A percentile compares a stretch with the other conserved stretches of the same genome.
Evolutionary conservation across 345 rosid species (phyloP).

Genomic region (Acer campestre): DNA sequence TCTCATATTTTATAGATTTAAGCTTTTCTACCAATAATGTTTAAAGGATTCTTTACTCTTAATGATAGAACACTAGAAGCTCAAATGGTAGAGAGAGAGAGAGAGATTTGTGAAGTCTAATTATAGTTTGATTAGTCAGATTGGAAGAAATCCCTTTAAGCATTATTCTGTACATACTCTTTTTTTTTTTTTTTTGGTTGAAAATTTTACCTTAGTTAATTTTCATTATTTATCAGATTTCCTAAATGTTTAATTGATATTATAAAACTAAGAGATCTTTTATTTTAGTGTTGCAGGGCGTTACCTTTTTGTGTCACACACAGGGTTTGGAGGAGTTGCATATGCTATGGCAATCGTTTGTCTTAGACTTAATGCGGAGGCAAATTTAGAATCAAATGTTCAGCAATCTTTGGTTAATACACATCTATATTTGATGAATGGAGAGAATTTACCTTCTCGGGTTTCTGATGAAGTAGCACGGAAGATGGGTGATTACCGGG

Average conservation of each 20-base stretch:
- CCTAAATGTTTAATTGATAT: conserved; percentile 7
- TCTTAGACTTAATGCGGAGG: conserved; percentile 65
- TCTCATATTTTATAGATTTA: neutral
- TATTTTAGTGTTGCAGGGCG: conserved; percentile 59
- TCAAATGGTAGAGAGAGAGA: too few species aligned
- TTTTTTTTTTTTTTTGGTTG: neutral
- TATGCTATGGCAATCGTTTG: conserved; percentile 92
- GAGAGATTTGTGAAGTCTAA: too few species aligned
- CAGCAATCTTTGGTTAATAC: conserved; percentile 34
- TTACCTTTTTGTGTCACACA: conserved; percentile 89
- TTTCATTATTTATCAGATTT: neutral
- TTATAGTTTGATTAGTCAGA: too few species aligned
- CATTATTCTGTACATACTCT: neutral
- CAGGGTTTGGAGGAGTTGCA: conserved; percentile 90
- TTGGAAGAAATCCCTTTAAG: neutral
- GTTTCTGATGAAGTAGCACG: conserved; percentile 74
- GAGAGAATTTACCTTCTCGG: conserved; percentile 43
- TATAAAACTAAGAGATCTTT: conserved; percentile 10
- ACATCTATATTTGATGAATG: conserved; percentile 33
- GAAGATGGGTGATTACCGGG: conserved; percentile 92
- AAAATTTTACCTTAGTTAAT: neutral
- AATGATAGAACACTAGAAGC: too few species aligned
- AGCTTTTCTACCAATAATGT: too few species aligned
- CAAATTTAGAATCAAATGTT: conserved; percentile 33
- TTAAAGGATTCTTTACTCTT: too few species aligned